A percentile compares a stretch with the other conserved stretches of the same genome.
phyloP scores from a whole-genome alignment of 169 alveolate species.

The Cryptosporidium sp. region DNA sequence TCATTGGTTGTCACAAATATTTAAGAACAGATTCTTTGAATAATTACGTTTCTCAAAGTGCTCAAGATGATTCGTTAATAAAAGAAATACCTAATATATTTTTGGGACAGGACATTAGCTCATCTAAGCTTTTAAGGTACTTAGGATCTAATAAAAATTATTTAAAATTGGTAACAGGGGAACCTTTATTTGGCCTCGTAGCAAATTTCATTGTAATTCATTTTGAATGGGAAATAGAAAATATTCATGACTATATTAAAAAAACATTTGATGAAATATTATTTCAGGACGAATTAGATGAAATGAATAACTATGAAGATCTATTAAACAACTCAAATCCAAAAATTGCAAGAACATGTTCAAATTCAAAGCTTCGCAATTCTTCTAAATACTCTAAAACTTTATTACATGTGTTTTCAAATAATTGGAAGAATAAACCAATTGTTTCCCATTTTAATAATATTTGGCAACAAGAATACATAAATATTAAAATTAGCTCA shows the following conservation, averaged over 20 bases:
- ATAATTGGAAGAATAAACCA: constrained; percentile 35
- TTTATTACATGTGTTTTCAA: constrained; percentile 47
- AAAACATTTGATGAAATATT: constrained; percentile 18
- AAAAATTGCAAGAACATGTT: neutral
- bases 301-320: neutral
- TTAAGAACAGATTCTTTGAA: neutral
- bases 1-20: constrained; percentile 38
- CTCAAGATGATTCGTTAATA: neutral
- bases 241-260: constrained; percentile 47
- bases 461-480: constrained; percentile 29
- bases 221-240: constrained; percentile 29
- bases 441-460: constrained; percentile 48
- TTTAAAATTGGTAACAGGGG: constrained; percentile 18
- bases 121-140: neutral
- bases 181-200: constrained; percentile 42
- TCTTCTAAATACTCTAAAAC: constrained; percentile 1
- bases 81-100: constrained; percentile 3
- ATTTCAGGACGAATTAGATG: constrained; percentile 23
- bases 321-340: neutral
- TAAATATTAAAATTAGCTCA: neutral
- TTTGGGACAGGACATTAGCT: constrained; percentile 33
- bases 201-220: constrained; percentile 16
- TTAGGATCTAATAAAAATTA: neutral
- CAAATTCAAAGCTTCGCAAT: neutral
- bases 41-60: neutral